A percentile compares a stretch with the other conserved stretches of the same genome.
Evolutionary conservation across 129 eudicot genomes (phyloP).

Genomic region (Scalesia atractyloides): DNA sequence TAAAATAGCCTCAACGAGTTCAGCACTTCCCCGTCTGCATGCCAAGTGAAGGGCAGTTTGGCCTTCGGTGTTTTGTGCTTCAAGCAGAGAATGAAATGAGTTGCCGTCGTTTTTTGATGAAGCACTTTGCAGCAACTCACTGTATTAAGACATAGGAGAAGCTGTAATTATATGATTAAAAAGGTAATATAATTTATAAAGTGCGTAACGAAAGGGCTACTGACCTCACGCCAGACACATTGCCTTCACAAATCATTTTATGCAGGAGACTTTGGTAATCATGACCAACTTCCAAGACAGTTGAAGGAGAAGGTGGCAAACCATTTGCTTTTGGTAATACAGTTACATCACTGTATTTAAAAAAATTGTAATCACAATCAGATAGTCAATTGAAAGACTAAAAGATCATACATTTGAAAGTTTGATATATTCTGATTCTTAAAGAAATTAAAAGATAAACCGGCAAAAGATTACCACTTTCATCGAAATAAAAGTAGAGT

Average conservation of each 20-base stretch:
- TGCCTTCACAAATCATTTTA: conserved; percentile 84
- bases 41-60: conserved; percentile 99
- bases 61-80: conserved; percentile 91
- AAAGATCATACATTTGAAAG: neutral
- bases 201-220: conserved; percentile 22
- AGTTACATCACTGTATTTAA: conserved; percentile 59
- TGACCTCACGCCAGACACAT: conserved; percentile 80
- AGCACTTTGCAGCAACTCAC: conserved; percentile 76
- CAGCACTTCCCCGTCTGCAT: conserved; percentile 92
- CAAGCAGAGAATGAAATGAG: conserved; percentile 64
- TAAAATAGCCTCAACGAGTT: conserved; percentile 83
- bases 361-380: neutral
- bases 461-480: neutral
- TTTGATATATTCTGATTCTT: neutral
- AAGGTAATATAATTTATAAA: neutral
- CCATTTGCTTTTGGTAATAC: conserved; percentile 56
- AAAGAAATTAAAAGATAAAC: neutral
- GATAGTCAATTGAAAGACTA: neutral
- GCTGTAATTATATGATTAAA: conserved; percentile 13
- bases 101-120: conserved; percentile 48
- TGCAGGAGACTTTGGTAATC: conserved; percentile 71
- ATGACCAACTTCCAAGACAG: conserved; percentile 46
- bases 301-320: conserved; percentile 49
- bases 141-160: conserved; percentile 32
- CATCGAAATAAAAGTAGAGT: neutral